These are phyloP conservation scores for Coemansia guatemalensis DNA, from an alignment of 192 early-diverging fungal genomes.

Conservation along the genomic window DNA sequence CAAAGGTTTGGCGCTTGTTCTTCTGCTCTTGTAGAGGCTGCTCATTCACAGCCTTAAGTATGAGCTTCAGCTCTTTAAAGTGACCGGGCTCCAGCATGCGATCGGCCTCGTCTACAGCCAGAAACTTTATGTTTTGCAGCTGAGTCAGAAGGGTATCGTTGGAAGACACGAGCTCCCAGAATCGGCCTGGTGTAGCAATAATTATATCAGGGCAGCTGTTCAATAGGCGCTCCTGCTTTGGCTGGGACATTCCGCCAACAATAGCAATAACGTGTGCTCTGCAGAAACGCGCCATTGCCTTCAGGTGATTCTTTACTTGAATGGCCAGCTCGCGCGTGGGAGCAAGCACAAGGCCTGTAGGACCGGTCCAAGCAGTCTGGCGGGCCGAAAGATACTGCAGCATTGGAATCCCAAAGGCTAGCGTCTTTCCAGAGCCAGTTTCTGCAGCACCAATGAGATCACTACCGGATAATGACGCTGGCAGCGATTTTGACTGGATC, in stretches of 20 bases:
- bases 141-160: constrained; percentile 58
- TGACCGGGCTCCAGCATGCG: constrained; percentile 79
- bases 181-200: constrained; percentile 79
- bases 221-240: constrained; percentile 85
- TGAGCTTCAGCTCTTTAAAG: constrained; percentile 68
- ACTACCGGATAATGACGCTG: constrained; percentile 66
- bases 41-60: constrained; percentile 57
- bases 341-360: constrained; percentile 73
- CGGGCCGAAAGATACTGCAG: constrained; percentile 55
- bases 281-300: constrained; percentile 50
- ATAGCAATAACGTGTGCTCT: constrained; percentile 65
- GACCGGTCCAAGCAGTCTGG: constrained; percentile 49
- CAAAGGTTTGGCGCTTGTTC: constrained; percentile 74
- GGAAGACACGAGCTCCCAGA: constrained; percentile 66
- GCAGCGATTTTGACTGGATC: constrained; percentile 81
- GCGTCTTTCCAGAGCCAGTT: constrained; percentile 94
- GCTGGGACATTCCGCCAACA: constrained; percentile 92
- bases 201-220: constrained; percentile 66
- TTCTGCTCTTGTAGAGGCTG: constrained; percentile 17
- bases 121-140: constrained; percentile 62
- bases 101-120: constrained; percentile 85
- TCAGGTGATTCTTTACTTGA: constrained; percentile 87
- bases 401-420: constrained; percentile 95
- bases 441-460: constrained; percentile 92
- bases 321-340: constrained; percentile 96